A percentile compares a stretch with the other conserved stretches of the same genome.
phyloP scores from a whole-genome alignment of 805 yeast species.

The Zygoascus bituminiphila region DNA sequence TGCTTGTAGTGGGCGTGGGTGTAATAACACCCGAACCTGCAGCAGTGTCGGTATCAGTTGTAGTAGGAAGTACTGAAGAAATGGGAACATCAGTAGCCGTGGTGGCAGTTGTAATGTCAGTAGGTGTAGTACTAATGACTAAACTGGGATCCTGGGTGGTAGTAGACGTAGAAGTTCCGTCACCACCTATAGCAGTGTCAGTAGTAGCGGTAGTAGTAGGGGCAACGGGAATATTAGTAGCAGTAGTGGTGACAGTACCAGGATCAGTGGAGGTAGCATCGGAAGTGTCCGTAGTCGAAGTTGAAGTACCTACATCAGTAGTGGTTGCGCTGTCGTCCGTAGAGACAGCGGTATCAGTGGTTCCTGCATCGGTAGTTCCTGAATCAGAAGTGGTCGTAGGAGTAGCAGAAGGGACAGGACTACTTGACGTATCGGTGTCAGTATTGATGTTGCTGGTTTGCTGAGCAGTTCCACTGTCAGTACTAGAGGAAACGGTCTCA shows the following conservation, averaged over 20 bases:
- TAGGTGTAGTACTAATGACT: neutral
- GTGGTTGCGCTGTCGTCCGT: neutral
- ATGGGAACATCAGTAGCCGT: neutral
- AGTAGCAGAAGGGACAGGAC: constrained; percentile 1
- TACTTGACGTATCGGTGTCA: neutral
- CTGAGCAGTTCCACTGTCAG: neutral
- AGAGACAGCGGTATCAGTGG: neutral
- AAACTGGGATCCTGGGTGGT: neutral
- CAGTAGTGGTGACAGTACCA: neutral
- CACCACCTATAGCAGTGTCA: neutral
- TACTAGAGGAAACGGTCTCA: constrained; percentile 1
- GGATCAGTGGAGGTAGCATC: neutral
- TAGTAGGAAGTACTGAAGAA: neutral
- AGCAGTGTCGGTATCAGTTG: neutral
- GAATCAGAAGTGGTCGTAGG: neutral
- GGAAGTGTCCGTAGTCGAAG: neutral
- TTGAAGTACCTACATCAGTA: neutral
- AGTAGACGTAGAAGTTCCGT: neutral
- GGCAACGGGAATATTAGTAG: constrained; percentile 1
- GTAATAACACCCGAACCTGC: neutral
- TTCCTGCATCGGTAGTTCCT: neutral
- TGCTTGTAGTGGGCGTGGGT: neutral
- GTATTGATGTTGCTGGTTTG: neutral
- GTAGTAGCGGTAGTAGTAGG: neutral
- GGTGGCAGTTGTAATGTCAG: neutral